Percentiles rank a stretch among this genome's conserved stretches.
phyloP scores from a whole-genome alignment of 345 rosid species.

The Hirschfeldia incana region DNA sequence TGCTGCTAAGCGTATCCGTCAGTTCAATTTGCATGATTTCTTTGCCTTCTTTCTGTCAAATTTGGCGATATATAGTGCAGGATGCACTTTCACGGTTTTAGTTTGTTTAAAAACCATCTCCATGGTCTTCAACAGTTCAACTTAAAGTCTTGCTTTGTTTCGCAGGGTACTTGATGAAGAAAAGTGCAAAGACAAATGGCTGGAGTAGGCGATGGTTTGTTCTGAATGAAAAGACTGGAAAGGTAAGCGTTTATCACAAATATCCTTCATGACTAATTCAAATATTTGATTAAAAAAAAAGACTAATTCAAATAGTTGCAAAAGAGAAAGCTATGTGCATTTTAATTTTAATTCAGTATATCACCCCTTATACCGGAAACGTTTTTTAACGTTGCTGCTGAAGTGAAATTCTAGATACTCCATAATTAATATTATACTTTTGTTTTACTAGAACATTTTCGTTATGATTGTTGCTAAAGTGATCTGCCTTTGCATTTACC shows the following conservation, averaged over 20 bases:
- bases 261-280: constrained; percentile 11
- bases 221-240: constrained; percentile 93
- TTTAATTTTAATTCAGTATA: neutral
- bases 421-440: neutral
- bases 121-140: neutral
- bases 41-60: constrained; percentile 1
- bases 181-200: constrained; percentile 87
- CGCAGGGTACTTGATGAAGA: constrained; percentile 89
- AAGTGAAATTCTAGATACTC: neutral
- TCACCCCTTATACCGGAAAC: neutral
- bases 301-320: constrained; percentile 12
- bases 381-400: neutral
- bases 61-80: neutral
- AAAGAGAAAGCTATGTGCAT: constrained; percentile 5
- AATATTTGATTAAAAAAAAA: neutral
- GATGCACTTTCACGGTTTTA: neutral
- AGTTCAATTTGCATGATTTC: constrained; percentile 2
- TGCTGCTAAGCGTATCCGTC: constrained; percentile 8
- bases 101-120: neutral
- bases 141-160: neutral
- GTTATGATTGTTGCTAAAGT: neutral
- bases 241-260: constrained; percentile 54
- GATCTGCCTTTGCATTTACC: constrained; percentile 17
- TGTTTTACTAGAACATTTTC: neutral
- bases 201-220: constrained; percentile 99